These are phyloP conservation scores for Pestalotiopsis sp. DNA, from an alignment of 2,329 filamentous ascomycete genomes.

Conservation along the genomic window DNA sequence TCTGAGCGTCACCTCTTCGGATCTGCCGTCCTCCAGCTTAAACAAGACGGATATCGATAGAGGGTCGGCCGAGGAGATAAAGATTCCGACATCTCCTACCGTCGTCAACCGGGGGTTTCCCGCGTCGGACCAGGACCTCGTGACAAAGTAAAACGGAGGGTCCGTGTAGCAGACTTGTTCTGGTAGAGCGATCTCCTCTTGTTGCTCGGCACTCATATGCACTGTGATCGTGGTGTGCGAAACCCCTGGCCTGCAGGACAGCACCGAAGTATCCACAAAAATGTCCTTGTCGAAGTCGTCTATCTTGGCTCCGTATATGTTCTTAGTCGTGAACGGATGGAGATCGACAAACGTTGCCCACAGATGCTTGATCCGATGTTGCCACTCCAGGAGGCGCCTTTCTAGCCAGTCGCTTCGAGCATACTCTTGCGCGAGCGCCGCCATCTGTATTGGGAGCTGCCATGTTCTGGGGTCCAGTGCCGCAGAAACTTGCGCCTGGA, in stretches of 20 bases:
- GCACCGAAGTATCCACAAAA: background rate
- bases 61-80: too few relatives aligned
- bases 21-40: background rate
- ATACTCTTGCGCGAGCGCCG: background rate
- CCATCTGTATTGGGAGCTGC: background rate
- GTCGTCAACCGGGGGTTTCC: background rate
- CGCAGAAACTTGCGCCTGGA: background rate
- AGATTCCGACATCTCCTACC: background rate
- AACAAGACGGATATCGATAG: background rate
- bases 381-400: background rate
- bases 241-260: background rate
- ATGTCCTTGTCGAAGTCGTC: conserved; percentile 3
- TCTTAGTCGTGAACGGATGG: background rate
- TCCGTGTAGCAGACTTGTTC: background rate
- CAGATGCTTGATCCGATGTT: background rate
- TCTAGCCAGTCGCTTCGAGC: background rate
- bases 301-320: background rate
- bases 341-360: background rate
- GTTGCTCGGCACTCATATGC: background rate
- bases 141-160: background rate
- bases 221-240: background rate
- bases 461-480: background rate
- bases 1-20: background rate
- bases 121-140: background rate
- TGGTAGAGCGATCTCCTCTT: background rate